These are phyloP conservation scores for Cercospora brassicicola DNA, from an alignment of 2,329 filamentous ascomycete genomes.

Conservation along the genomic window DNA sequence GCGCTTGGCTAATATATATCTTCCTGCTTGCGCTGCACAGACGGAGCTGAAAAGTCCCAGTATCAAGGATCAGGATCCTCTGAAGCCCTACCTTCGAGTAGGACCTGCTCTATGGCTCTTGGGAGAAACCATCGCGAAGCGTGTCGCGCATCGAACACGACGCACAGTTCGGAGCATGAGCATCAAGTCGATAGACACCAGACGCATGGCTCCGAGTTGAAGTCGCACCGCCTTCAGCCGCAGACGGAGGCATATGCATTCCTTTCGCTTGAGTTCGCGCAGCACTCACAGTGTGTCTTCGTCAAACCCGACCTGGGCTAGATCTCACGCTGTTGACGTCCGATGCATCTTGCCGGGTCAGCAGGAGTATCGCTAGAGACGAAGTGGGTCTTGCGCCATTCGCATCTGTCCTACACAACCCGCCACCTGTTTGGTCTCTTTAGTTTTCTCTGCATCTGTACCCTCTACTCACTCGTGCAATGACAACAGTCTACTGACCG, in stretches of 20 bases:
- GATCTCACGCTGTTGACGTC: not conserved
- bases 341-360: not conserved
- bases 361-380: not conserved
- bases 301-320: not conserved
- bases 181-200: not conserved
- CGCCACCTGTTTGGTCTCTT: not conserved
- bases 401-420: not conserved
- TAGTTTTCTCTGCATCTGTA: not conserved
- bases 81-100: not conserved
- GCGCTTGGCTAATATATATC: constrained; percentile 9
- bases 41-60: not conserved
- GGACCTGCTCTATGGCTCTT: not conserved
- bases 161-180: not conserved
- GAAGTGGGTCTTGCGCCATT: not conserved
- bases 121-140: not conserved
- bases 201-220: not conserved
- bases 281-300: not conserved
- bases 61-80: not conserved
- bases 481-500: not conserved
- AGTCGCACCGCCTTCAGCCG: constrained; percentile 3
- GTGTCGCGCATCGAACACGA: not conserved
- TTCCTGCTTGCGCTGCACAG: not conserved
- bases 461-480: not conserved
- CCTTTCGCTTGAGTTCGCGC: constrained; percentile 1
- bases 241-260: not conserved